Conservation (phyloP, 2,329 filamentous ascomycete genomes). For the Zymoseptoria brevis region DNA sequence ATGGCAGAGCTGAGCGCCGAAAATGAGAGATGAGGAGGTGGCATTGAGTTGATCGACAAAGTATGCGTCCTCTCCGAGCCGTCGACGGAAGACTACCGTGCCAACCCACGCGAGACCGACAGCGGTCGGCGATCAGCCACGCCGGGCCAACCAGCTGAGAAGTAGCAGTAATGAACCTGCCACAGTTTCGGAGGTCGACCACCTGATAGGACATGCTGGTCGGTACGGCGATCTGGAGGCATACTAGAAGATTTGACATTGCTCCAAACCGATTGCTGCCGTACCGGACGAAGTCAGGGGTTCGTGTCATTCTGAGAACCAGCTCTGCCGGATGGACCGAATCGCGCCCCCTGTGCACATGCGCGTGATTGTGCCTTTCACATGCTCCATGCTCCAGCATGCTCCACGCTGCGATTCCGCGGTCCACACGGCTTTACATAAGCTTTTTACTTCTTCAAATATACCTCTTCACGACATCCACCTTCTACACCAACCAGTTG, state of each 20-base stretch:
- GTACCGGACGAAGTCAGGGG: background rate
- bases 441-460: background rate
- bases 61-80: background rate
- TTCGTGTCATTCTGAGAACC: background rate
- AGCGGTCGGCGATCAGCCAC: too few relatives aligned
- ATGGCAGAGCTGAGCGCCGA: slow-evolving; percentile 74
- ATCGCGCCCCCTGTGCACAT: background rate
- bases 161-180: too few relatives aligned
- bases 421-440: background rate
- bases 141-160: too few relatives aligned
- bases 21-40: slow-evolving; percentile 50
- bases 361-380: background rate
- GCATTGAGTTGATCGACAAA: background rate
- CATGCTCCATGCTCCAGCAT: background rate
- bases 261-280: too few relatives aligned
- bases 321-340: background rate
- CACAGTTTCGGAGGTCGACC: too few relatives aligned
- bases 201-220: too few relatives aligned
- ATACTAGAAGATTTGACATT: too few relatives aligned
- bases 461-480: background rate
- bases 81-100: background rate
- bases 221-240: too few relatives aligned
- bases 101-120: too few relatives aligned
- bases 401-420: background rate
- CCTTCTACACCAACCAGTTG: background rate